These are phyloP conservation scores for Omphalotus guepiniiformis DNA, from an alignment of 768 basidiomycete species.

Conservation along the genomic window DNA sequence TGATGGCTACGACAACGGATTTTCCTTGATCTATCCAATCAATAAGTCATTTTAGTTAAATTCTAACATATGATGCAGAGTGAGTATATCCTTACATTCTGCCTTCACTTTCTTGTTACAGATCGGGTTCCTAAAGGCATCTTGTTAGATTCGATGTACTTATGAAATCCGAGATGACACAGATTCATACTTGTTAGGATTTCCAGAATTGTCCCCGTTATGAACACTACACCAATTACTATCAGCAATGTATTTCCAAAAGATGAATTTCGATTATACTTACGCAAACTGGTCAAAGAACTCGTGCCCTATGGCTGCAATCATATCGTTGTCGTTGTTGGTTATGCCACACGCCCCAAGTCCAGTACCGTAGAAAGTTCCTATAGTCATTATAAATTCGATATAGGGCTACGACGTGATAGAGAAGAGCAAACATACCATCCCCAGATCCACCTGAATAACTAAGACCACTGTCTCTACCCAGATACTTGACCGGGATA, in stretches of 20 bases:
- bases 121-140: conserved; percentile 36
- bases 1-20: conserved; percentile 27
- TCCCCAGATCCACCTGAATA: no score
- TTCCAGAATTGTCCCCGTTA: conserved; percentile 4
- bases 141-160: background rate
- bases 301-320: conserved; percentile 10
- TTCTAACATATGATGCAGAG: background rate
- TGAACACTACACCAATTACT: background rate
- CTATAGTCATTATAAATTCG: conserved; percentile 9
- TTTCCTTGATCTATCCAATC: conserved; percentile 37
- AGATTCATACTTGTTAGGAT: conserved; percentile 4
- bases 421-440: no score
- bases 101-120: conserved; percentile 34
- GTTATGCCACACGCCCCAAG: conserved; percentile 19
- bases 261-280: background rate
- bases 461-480: no score
- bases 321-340: conserved; percentile 12
- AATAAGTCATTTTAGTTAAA: background rate
- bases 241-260: background rate
- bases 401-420: no score
- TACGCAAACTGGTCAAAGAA: conserved; percentile 8
- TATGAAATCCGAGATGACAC: background rate
- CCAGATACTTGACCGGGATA: no score
- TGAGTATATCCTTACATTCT: conserved; percentile 26
- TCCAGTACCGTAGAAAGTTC: conserved; percentile 13